Evolutionary conservation across 305 asterid species (phyloP).

Genomic region (Rubia peregrina): DNA sequence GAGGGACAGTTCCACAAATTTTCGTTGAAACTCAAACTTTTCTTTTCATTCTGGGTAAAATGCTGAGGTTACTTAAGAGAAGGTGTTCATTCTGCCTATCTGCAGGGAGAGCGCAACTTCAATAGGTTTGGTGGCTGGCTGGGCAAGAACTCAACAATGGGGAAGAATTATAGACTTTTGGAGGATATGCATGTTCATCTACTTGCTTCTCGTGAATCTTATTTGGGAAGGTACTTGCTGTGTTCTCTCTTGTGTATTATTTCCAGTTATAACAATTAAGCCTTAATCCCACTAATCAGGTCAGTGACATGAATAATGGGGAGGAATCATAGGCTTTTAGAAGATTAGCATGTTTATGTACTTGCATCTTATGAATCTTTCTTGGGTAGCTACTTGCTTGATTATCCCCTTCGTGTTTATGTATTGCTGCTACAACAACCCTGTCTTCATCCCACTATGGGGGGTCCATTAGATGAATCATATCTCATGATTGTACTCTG

Average conservation of each 20-base stretch:
- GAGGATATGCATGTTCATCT: constrained; percentile 93
- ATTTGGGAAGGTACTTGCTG: constrained; percentile 64
- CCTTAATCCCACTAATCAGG: background rate
- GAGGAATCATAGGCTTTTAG: background rate
- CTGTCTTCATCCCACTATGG: background rate
- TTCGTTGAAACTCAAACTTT: background rate
- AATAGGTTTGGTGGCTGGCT: constrained; percentile 99
- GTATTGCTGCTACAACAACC: background rate
- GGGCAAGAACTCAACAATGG: constrained; percentile 90
- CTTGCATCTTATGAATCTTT: background rate
- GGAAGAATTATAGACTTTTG: constrained; percentile 79
- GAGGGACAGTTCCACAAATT: background rate
- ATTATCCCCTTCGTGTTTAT: background rate
- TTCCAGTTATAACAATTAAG: background rate
- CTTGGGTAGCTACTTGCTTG: background rate
- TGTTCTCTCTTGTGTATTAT: constrained; percentile 12
- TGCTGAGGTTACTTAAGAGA: constrained; percentile 1
- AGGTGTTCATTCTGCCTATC: constrained; percentile 7
- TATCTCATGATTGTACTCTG: background rate
- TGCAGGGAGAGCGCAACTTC: constrained; percentile 91
- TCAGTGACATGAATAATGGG: background rate
- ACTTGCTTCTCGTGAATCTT: constrained; percentile 79
- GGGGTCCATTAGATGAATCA: background rate
- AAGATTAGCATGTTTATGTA: background rate
- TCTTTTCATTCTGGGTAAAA: background rate